phyloP scores from a whole-genome alignment of 129 eudicot species.

The Lactuca saligna region DNA sequence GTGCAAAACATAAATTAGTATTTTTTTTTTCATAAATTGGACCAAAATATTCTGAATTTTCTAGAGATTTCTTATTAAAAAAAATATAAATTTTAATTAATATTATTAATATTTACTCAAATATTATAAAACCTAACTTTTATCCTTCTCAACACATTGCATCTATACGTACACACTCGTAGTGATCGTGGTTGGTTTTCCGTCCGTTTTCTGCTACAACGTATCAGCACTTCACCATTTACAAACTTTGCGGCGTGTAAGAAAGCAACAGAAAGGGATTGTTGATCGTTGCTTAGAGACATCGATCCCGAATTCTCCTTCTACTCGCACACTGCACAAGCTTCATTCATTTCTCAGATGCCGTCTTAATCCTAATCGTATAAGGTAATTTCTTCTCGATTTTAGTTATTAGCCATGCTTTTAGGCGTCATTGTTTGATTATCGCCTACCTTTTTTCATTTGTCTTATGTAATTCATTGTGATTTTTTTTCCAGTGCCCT shows the following conservation, averaged over 20 bases:
- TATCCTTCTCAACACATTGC: no score
- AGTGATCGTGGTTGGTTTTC: background rate
- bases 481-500: constrained; percentile 13
- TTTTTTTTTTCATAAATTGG: no score
- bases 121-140: no score
- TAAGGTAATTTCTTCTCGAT: constrained; percentile 3
- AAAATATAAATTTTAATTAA: no score
- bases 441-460: background rate
- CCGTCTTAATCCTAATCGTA: background rate
- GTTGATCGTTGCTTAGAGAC: background rate
- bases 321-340: background rate
- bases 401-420: background rate
- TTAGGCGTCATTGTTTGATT: background rate
- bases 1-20: no score
- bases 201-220: background rate
- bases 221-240: background rate
- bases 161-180: background rate
- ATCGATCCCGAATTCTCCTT: background rate
- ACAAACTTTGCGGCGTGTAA: background rate
- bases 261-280: background rate
- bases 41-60: no score
- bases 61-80: no score
- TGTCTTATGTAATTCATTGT: background rate
- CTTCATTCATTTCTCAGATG: background rate
- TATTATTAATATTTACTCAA: no score